Base-by-base conservation (phyloP, 257 asterid genomes). In the Vinca minor region DNA sequence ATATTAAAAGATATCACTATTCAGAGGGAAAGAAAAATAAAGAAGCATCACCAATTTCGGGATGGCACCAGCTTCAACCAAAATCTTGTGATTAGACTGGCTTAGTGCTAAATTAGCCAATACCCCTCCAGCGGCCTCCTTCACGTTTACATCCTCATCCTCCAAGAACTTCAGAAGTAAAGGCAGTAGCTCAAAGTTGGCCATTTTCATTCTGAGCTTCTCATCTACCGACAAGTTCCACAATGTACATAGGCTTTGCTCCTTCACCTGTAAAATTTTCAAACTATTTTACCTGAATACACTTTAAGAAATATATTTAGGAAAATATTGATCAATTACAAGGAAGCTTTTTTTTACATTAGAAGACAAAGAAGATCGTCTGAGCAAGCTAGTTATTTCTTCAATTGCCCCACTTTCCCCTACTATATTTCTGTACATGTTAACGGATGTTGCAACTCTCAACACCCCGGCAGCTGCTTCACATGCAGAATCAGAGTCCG, bases 401-500 rank as follows among this genome's bases (percentile, higher is more conserved):
- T 88, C 96, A 57, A 91, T 72, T 28, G 96, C 91, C 54, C 95
- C 95, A 74, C 91, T 84, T 69, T 64, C 85, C 17, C 89, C 96
- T 35, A 91, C 95, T 21, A 69, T 56, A 44, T 79, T 82, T 78
- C 95, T 83, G 67, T 88, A 86, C 15, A 71, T 63, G 69, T 88
- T 82, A 71, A 83, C 59, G 0, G 95, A 77, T 48, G 96, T 88
- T 38, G 83, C 64, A 46, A 66, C 77, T 66, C 95, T 77, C 67
- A 88, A 80, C 62, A 91, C 76, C 52, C 94, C 96, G 64, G 91
- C 89, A 63, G 98, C 96, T 41, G 89, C 96, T 84, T 88, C 98
- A 67, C 91, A 81, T 34, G 96, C 80, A 65, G 88, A 81, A 66
- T 77, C 83, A 18, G 91, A 84, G 66, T 81, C 77, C 0, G 94